Evolutionary conservation across 495 filamentous ascomycete species (phyloP).

Genomic region (Penicillium flavigenum): DNA sequence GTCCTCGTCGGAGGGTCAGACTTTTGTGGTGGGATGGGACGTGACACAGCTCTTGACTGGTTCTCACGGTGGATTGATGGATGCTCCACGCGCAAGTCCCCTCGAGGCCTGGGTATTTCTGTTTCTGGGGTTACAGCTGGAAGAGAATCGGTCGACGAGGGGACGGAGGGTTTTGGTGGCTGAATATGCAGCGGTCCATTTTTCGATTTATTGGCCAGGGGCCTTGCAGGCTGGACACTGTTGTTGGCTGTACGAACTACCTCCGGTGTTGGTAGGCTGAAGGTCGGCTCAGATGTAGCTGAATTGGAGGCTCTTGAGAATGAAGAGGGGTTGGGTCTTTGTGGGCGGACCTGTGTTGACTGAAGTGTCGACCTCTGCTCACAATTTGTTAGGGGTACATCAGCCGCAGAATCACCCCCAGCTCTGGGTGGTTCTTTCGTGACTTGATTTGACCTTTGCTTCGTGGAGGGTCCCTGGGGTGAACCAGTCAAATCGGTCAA

Average conservation of each 20-base stretch:
- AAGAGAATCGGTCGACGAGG: slow-evolving; percentile 3
- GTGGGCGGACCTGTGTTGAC: slow-evolving; percentile 2
- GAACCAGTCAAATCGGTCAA: slow-evolving; percentile 15
- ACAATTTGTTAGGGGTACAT: background rate
- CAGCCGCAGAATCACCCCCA: background rate
- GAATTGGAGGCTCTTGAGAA: background rate
- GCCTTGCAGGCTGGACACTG: background rate
- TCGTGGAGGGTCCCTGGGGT: background rate
- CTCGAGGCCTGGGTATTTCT: background rate
- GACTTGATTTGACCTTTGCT: background rate
- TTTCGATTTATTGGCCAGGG: background rate
- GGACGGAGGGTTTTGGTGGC: background rate
- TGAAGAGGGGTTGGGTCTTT: background rate
- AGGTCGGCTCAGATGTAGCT: background rate
- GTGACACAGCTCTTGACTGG: background rate
- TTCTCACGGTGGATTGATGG: background rate
- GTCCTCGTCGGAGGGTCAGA: background rate
- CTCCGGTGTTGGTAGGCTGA: slow-evolving; percentile 1
- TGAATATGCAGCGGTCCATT: background rate
- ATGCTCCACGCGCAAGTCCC: background rate
- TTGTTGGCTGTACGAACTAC: background rate
- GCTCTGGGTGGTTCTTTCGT: background rate
- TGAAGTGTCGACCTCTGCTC: background rate
- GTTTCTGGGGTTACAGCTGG: background rate
- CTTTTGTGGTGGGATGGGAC: background rate